Base-by-base conservation (phyloP, 2,329 filamentous ascomycete species). In the Alternaria hordeiaustralica region DNA sequence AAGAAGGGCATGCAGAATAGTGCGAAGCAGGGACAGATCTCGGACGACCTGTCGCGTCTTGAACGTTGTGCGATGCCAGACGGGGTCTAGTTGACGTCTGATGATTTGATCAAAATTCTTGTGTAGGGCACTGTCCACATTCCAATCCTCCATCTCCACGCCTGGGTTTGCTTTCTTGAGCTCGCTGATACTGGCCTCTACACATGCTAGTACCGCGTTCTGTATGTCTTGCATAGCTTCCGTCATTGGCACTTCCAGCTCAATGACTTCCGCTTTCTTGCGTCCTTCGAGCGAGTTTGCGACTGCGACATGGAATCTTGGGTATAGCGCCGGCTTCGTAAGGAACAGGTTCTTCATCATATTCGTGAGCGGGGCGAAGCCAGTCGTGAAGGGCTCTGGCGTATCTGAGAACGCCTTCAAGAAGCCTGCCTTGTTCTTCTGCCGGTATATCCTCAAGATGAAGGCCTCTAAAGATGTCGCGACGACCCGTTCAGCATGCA, bases 121-220 rank as follows among this genome's bases (percentile, higher is more conserved):
- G 69, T 97, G 91, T 64, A 98, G 82, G 36, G 95, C 95, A 75
- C 92, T 97, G 79, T 98, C 95, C 18, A 97, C 85, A 54, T 93
- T 97, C 95, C 95, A 98, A 75, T 97, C 94, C 63, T 96, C 94
- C 89, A 98, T 94, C 71, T 98, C 95, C 7, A 99, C 84, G 3
- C 94, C 94, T 1, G 89, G 87, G 75, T 97, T 98, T 18, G 89
- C 88, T 81, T 97, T 98, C 78, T 95, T 96, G 46, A 99, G 86
- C 81, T 99, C 96, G 59, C 92, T 89, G 69, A 99, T 96, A 76
- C 94, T 97, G 70, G 93, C 90, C 80, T 98, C 95, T 18, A 99
- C 94, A 76, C 96, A 99, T 77, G 98, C 95, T 80, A 99, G 88
- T 63, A 98, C 91, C 25, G 96, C 94, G 67, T 92, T 95, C 76